Evolutionary conservation across 1,284 basidiomycete genomes (phyloP), one percentile per base, ranked within the genome.

Genomic region (Testicularia cyperi): DNA sequence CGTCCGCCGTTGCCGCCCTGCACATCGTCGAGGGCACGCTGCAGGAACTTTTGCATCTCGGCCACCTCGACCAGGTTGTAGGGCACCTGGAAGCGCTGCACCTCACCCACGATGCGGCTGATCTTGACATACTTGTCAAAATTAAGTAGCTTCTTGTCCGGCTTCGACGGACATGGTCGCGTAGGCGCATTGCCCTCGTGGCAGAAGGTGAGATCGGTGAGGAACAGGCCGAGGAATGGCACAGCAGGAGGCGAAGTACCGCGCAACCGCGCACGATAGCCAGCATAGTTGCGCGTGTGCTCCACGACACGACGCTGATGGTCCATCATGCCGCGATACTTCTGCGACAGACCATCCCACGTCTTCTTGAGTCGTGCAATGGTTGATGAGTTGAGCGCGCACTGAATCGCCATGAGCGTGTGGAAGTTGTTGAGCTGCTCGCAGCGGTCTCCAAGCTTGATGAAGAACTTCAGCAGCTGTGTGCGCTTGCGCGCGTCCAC

Each of bases 181-280:
- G 86, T 82, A 7, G 88, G 86, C 7, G 90, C 86, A 77, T 97
- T 97, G 27, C 94, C 94, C 72, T 95, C 94, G 40, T 88, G 85
- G 68, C 90, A 92, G 78, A 97, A 98, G 2, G 92, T 97, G 53
- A 96, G 83, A 77, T 94, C 90, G 4, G 90, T 92, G 54, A 92
- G 79, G 77, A 90, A 90, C 18, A 92, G 80, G 32, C 89, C 89
- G n/a, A 74, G 45, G 53, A 75, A 76, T 5, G 74, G 74, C 14
- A 76, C 37, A 16, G 71, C 70, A 1, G 74, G 71, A 3, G 71
- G 63, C 4, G 53, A 31, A 8, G 65, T 63, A 18, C 36, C 30
- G 23, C 68, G 63, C 53, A 96, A 81, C 43, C 82, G 83, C 40
- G 84, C 82, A 41, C 94, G 88, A 77, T 99, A 99, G 69, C 90